Evolutionary conservation across 2,329 filamentous ascomycete genomes (phyloP).

Genomic region (Aspergillus sp.): DNA sequence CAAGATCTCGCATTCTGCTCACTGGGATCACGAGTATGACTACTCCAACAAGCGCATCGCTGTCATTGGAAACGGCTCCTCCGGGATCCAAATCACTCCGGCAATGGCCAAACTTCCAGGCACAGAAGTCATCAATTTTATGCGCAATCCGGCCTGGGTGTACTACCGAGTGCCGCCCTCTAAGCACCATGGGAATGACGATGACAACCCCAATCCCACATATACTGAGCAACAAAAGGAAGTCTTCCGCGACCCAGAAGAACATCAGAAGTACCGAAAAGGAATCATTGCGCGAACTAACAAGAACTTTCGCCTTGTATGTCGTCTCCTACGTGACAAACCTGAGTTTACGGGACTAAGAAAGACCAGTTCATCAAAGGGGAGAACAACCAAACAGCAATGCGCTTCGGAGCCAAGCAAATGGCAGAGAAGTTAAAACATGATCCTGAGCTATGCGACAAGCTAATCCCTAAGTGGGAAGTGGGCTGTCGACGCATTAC

Average conservation of each 20-base stretch:
- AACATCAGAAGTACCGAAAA: slow-evolving; percentile 36
- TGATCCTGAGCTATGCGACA: slow-evolving; percentile 22
- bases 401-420: slow-evolving; percentile 13
- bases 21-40: no score
- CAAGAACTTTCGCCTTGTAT: slow-evolving; percentile 18
- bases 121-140: slow-evolving; percentile 28
- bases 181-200: slow-evolving; percentile 23
- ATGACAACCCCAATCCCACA: slow-evolving; percentile 26
- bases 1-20: no score
- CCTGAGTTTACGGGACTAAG: no score
- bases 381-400: slow-evolving; percentile 14
- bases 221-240: slow-evolving; percentile 26
- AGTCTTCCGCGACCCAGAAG: slow-evolving; percentile 28
- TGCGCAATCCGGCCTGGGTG: slow-evolving; percentile 31
- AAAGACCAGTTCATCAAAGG: slow-evolving; percentile 17
- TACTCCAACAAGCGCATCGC: no score
- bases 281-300: slow-evolving; percentile 26
- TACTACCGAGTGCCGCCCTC: slow-evolving; percentile 20
- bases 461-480: slow-evolving; percentile 25
- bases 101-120: slow-evolving; percentile 21
- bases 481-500: slow-evolving; percentile 25
- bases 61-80: slow-evolving; percentile 1
- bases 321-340: neutral
- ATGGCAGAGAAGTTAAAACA: slow-evolving; percentile 20
- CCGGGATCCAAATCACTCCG: slow-evolving; percentile 39